A percentile compares a stretch with the other conserved stretches of the same genome.
These are phyloP conservation scores for Hansenula lynferdii DNA, from an alignment of 1,139 yeast genomes.

Conservation along the genomic window DNA sequence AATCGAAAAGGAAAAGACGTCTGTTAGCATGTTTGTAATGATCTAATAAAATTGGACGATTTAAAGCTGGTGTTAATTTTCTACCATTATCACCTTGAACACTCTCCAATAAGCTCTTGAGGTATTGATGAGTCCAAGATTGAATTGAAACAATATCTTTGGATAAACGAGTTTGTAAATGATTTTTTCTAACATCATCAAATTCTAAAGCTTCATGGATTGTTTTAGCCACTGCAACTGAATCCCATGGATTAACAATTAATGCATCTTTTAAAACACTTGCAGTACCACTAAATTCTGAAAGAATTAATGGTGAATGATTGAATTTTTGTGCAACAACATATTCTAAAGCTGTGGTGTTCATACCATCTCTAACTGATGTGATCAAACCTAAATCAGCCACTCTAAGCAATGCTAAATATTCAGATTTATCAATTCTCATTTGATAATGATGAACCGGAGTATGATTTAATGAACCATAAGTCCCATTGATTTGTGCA, in stretches of 20 bases:
- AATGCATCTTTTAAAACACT: conserved; percentile 74
- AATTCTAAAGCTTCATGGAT: conserved; percentile 63
- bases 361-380: conserved; percentile 94
- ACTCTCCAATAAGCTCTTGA: conserved; percentile 50
- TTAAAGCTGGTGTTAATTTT: conserved; percentile 80
- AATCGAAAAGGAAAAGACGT: conserved; percentile 85
- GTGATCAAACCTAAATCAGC: conserved; percentile 91
- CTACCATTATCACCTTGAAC: conserved; percentile 45
- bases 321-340: conserved; percentile 79
- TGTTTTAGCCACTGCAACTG: conserved; percentile 86
- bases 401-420: conserved; percentile 77
- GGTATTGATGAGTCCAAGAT: conserved; percentile 68
- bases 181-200: conserved; percentile 37
- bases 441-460: conserved; percentile 92
- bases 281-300: conserved; percentile 94
- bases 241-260: conserved; percentile 95
- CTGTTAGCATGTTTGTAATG: conserved; percentile 58
- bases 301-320: conserved; percentile 72
- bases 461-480: conserved; percentile 72
- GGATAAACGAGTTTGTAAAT: conserved; percentile 51
- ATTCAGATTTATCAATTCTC: conserved; percentile 85
- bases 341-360: conserved; percentile 89
- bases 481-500: conserved; percentile 73
- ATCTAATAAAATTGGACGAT: conserved; percentile 60
- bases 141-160: conserved; percentile 72